phyloP scores from a whole-genome alignment of 78 protist species.

The Thecamonas trahens region DNA sequence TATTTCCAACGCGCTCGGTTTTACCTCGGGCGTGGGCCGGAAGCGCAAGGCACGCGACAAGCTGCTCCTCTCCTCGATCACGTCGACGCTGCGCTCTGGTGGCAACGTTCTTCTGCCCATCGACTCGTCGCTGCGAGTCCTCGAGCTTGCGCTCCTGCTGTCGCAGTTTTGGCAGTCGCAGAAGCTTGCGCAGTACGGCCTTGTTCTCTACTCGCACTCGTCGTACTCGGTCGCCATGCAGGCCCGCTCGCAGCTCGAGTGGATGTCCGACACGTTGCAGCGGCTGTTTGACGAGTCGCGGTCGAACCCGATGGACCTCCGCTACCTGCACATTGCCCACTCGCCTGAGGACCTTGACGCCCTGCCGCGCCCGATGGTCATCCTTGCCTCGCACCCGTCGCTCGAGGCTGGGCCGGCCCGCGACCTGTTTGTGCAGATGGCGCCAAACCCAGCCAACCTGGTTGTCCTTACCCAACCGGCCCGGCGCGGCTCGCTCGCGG shows the following conservation, averaged over 20 bases:
- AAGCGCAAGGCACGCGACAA: conserved; percentile 2
- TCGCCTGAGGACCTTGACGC: background rate
- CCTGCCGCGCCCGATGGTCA: background rate
- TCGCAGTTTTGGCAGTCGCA: conserved; percentile 50
- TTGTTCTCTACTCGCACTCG: conserved; percentile 30
- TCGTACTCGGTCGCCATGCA: conserved; percentile 45
- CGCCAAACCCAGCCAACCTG: too few relatives aligned
- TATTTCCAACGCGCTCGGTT: conserved; percentile 74
- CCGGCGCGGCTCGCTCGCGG: too few relatives aligned
- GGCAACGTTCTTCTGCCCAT: conserved; percentile 73
- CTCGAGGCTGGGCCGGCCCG: too few relatives aligned
- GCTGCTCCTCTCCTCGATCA: background rate
- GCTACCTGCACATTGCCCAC: background rate
- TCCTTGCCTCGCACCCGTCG: background rate
- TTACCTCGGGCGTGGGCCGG: too few relatives aligned
- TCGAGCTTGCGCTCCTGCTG: conserved; percentile 51
- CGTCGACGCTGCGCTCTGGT: conserved; percentile 39
- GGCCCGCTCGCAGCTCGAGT: conserved; percentile 61
- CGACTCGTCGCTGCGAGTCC: conserved; percentile 63
- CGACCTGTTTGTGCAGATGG: too few relatives aligned
- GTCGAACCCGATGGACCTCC: too few relatives aligned
- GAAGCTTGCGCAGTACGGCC: conserved; percentile 13
- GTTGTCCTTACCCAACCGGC: too few relatives aligned
- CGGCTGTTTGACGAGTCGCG: background rate
- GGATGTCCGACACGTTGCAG: conserved; percentile 49